These are phyloP conservation scores for Cryptococcus floricola DNA, from an alignment of 1,284 basidiomycete species.

Conservation along the genomic window DNA sequence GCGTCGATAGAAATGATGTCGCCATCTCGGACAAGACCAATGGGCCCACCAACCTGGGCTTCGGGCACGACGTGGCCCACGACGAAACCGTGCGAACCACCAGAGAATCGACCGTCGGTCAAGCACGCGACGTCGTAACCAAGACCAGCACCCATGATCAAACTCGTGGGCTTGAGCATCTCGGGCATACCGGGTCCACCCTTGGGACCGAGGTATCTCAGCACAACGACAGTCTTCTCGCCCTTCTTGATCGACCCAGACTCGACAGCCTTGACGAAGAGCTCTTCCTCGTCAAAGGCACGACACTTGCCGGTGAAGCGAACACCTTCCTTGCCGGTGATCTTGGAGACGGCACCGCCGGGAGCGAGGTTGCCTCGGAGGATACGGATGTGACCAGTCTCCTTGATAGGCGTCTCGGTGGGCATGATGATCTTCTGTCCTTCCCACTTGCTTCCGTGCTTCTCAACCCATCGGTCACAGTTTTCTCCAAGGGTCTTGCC, in stretches of 20 bases:
- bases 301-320: slow-evolving; percentile 59
- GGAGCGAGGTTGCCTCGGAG: slow-evolving; percentile 86
- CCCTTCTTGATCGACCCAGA: slow-evolving; percentile 79
- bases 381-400: slow-evolving; percentile 82
- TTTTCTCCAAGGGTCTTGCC: slow-evolving; percentile 92
- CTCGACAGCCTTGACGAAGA: slow-evolving; percentile 79
- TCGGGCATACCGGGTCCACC: slow-evolving; percentile 96
- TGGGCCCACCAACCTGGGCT: slow-evolving; percentile 88
- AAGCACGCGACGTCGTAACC: slow-evolving; percentile 86
- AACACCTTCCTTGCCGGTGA: slow-evolving; percentile 93
- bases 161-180: slow-evolving; percentile 71
- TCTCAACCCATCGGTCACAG: slow-evolving; percentile 64
- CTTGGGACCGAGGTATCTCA: slow-evolving; percentile 94
- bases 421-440: slow-evolving; percentile 77
- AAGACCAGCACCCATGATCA: slow-evolving; percentile 88
- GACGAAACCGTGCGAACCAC: slow-evolving; percentile 58
- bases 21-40: slow-evolving; percentile 88
- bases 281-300: slow-evolving; percentile 63
- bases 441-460: slow-evolving; percentile 67
- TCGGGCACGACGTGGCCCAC: slow-evolving; percentile 61
- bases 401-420: slow-evolving; percentile 81
- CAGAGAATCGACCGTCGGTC: slow-evolving; percentile 95
- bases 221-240: slow-evolving; percentile 71
- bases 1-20: slow-evolving; percentile 81
- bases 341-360: slow-evolving; percentile 86